These are phyloP conservation scores for Trichoderma sp. DNA, from an alignment of 2,329 filamentous ascomycete genomes.

Conservation along the genomic window DNA sequence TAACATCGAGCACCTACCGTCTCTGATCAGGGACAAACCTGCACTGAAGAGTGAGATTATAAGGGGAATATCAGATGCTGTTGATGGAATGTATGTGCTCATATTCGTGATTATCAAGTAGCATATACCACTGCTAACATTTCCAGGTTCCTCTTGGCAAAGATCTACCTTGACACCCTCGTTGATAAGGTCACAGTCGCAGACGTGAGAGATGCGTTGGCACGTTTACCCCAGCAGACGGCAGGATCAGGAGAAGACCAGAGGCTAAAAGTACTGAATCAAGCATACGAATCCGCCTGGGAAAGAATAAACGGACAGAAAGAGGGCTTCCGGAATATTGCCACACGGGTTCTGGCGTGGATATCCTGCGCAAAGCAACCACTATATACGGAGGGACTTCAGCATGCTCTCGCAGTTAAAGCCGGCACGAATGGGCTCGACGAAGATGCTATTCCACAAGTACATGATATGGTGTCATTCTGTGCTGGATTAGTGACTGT, in stretches of 20 bases:
- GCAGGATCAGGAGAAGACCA: neutral
- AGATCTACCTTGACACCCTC: neutral
- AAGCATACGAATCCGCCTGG: neutral
- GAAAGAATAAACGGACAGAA: neutral
- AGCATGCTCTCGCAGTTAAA: constrained; percentile 42
- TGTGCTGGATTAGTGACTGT: constrained; percentile 33
- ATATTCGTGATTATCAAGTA: accelerated
- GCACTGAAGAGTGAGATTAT: neutral
- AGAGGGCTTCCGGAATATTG: neutral
- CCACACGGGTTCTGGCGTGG: constrained; percentile 35
- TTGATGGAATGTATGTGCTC: neutral
- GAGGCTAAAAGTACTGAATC: neutral
- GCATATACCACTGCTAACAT: neutral
- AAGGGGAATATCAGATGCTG: neutral
- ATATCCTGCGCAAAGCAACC: constrained; percentile 37
- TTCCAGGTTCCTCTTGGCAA: neutral
- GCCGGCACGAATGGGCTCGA: neutral
- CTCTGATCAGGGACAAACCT: neutral
- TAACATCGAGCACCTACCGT: neutral
- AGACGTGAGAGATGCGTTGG: neutral
- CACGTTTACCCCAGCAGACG: neutral
- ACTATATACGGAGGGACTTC: constrained; percentile 36
- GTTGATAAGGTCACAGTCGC: neutral
- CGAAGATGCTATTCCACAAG: constrained; percentile 32
- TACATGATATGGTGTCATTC: constrained; percentile 31